A percentile compares a stretch with the other conserved stretches of the same genome.
Evolutionary conservation across 2,329 filamentous ascomycete species (phyloP).

Genomic region (Pyricularia pennisetigena): DNA sequence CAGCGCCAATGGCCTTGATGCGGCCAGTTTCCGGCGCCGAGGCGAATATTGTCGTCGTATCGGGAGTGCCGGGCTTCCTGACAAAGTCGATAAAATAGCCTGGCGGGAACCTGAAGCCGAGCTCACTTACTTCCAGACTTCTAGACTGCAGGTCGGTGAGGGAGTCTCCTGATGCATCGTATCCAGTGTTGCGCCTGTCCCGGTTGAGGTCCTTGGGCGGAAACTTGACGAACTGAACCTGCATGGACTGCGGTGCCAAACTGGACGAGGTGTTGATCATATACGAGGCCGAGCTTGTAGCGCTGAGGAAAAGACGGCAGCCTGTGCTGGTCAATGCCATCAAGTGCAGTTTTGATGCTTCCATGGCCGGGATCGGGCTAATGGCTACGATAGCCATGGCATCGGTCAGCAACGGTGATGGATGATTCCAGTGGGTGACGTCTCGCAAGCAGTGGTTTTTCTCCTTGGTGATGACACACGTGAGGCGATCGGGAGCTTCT

Average conservation of each 20-base stretch:
- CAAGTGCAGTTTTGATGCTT: slow-evolving; percentile 76
- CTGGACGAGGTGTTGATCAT: slow-evolving; percentile 50
- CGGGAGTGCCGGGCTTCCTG: slow-evolving; percentile 46
- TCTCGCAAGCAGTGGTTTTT: slow-evolving; percentile 54
- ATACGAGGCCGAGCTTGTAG: slow-evolving; percentile 63
- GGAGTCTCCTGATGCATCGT: slow-evolving; percentile 15
- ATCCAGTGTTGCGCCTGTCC: slow-evolving; percentile 12
- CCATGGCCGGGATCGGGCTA: slow-evolving; percentile 68
- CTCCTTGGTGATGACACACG: slow-evolving; percentile 56
- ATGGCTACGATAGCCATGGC: slow-evolving; percentile 72
- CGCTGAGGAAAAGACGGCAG: slow-evolving; percentile 84
- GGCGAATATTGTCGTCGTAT: slow-evolving; percentile 64
- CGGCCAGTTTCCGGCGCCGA: slow-evolving; percentile 81
- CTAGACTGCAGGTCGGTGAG: slow-evolving; percentile 41
- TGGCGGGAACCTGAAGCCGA: slow-evolving; percentile 61
- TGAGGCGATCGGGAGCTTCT: slow-evolving; percentile 52
- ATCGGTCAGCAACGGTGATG: slow-evolving; percentile 59
- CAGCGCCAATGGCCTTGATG: slow-evolving; percentile 52
- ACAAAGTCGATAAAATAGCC: slow-evolving; percentile 89
- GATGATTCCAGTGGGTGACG: slow-evolving; percentile 77
- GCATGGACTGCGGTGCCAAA: slow-evolving; percentile 81
- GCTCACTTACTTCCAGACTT: slow-evolving; percentile 36
- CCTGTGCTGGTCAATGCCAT: slow-evolving; percentile 87
- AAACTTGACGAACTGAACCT: slow-evolving; percentile 93
- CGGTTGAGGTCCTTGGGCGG: slow-evolving; percentile 50